Base-by-base conservation (phyloP, 257 asterid species). In the Nicotiana undulata region DNA sequence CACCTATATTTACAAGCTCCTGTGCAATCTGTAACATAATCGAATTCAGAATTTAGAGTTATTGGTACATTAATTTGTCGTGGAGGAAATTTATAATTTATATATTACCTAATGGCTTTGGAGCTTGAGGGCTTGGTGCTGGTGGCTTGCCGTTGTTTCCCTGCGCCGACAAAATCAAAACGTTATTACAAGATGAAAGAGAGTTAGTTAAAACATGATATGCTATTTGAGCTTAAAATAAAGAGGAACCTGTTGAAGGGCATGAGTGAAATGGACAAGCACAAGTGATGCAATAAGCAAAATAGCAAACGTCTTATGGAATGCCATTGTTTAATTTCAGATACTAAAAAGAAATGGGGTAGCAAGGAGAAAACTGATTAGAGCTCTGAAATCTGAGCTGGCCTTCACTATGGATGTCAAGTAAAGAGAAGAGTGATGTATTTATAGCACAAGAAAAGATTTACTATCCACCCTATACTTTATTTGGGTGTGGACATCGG, bases 1-100 rank as follows among this genome's bases (percentile, higher is more conserved):
- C 88, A 85, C 59, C 88, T 80, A 7, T 0, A 1, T 0, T 4
- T 34, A 53, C 88, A 85, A 13, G 86, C 80, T 49, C 10, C 86
- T 5, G 4, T 28, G 32, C 86, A 85, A n/a, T 85, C 88, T 85
- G 82, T 8, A 75, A 26, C 11, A 44, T 6, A 32, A 0, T 13
- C 24, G 28, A 74, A 61, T 15, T 1, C 5, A 46, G 0, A 61
- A 75, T 31, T 28, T 65, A 18, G 7, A 67, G 9, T 31, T 4
- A 6, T 1, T 68, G 18, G 7, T 29, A 29, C 32, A 29, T 29
- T 29, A 29, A 29, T 29, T 40, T 7, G 46, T 40, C 40, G 17
- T 0, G 7, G 13, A 64, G 7, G 7, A 64, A 29, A 7, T 18
- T 20, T 24, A 15, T n/a, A n/a, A 68, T 11, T 5, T 18, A 10